Conservation (phyloP, 306 rosid species). For the Bauhinia variegata region DNA sequence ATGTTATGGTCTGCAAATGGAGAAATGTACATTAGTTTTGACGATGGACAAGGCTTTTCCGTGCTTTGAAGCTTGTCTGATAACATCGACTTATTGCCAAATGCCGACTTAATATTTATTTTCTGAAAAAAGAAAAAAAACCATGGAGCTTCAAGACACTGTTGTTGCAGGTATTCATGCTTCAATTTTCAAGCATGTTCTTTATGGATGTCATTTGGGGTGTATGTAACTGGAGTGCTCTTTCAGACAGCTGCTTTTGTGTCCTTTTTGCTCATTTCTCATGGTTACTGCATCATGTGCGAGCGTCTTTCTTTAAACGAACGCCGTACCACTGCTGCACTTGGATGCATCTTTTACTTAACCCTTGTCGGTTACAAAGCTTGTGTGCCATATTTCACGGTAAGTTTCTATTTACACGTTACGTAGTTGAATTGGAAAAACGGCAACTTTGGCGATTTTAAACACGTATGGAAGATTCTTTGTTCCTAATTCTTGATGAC, state of each 20-base stretch:
- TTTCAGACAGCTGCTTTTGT: slow-evolving; percentile 91
- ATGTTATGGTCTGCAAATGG: not conserved
- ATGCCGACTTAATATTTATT: slow-evolving; percentile 15
- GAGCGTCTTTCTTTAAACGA: slow-evolving; percentile 86
- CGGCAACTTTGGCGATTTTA: not conserved
- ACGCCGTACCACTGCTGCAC: slow-evolving; percentile 86
- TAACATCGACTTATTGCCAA: not conserved
- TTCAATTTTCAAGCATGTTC: slow-evolving; percentile 81
- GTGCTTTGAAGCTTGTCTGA: slow-evolving; percentile 27
- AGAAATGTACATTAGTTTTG: slow-evolving; percentile 1
- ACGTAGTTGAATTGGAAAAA: slow-evolving; percentile 16
- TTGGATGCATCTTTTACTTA: slow-evolving; percentile 88
- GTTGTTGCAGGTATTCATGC: slow-evolving; percentile 88
- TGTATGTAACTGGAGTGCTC: slow-evolving; percentile 90
- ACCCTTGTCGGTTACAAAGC: slow-evolving; percentile 96
- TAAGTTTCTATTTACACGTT: slow-evolving; percentile 47
- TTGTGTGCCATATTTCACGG: slow-evolving; percentile 85
- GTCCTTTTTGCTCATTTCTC: slow-evolving; percentile 87
- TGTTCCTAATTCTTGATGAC: slow-evolving; percentile 38
- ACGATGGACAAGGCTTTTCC: slow-evolving; percentile 19
- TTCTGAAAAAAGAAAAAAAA: not conserved
- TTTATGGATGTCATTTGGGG: slow-evolving; percentile 99
- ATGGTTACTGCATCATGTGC: slow-evolving; percentile 95
- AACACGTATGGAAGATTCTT: slow-evolving; percentile 8
- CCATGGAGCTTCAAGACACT: slow-evolving; percentile 29